Conservation (phyloP, 1,284 basidiomycete genomes). For the Irpex lacteus region DNA sequence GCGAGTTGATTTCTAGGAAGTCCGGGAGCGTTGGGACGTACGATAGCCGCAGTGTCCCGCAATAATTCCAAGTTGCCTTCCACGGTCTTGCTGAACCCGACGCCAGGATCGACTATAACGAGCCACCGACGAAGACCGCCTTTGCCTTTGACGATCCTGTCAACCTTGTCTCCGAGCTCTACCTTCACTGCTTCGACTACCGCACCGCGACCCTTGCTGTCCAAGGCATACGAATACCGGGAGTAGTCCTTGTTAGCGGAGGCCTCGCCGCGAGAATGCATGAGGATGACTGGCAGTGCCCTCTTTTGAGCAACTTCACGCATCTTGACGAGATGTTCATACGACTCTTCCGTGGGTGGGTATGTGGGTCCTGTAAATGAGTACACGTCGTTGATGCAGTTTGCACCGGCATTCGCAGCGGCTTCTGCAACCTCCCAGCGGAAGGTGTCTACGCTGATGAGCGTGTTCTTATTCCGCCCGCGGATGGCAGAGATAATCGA, state of each 20-base stretch:
- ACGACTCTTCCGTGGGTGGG: constrained; percentile 34
- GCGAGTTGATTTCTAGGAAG: constrained; percentile 47
- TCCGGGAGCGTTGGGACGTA: constrained; percentile 24
- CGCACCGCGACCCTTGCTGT: constrained; percentile 31
- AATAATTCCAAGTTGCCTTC: constrained; percentile 77
- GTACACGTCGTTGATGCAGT: constrained; percentile 94
- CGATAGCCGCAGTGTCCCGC: constrained; percentile 48
- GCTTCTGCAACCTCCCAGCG: constrained; percentile 78
- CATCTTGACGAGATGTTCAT: constrained; percentile 54
- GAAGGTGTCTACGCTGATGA: constrained; percentile 94
- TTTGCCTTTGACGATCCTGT: constrained; percentile 63
- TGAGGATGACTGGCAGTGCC: constrained; percentile 77
- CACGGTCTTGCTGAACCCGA: constrained; percentile 92
- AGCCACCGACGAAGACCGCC: constrained; percentile 88
- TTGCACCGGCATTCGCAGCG: constrained; percentile 82
- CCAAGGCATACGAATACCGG: constrained; percentile 38
- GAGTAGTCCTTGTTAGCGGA: constrained; percentile 71
- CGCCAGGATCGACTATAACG: constrained; percentile 88
- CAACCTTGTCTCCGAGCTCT: constrained; percentile 76
- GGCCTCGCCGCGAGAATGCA: constrained; percentile 91
- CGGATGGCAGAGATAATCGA: constrained; percentile 61
- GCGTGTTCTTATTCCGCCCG: constrained; percentile 27
- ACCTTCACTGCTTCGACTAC: constrained; percentile 70
- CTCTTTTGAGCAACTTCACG: constrained; percentile 61
- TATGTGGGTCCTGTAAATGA: constrained; percentile 72